Base-by-base conservation (phyloP, 768 basidiomycete genomes). In the Suillus spraguei region DNA sequence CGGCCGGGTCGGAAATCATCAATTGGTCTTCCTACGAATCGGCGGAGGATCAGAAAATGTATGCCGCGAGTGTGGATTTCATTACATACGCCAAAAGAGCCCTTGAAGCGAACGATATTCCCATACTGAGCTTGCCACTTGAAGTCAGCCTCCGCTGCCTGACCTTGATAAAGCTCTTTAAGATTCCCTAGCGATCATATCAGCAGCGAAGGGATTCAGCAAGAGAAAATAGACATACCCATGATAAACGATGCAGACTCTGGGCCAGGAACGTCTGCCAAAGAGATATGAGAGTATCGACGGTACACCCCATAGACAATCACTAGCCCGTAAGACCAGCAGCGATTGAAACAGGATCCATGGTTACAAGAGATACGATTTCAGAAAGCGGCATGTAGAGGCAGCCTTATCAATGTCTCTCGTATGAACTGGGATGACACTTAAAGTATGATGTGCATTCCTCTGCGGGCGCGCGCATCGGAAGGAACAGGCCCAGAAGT, bases 1-100 rank as follows among this genome's bases (percentile, higher is more conserved):
- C 83, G 65, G 85, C 84, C 5, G 82, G 78, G 68, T 85, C 84
- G 6, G 81, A 72, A 4, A 84, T 66, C 39, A 83, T 67, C 20
- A 85, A 78, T 33, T 78, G 74, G 61, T 83, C 78, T 65, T 77
- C 78, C 83, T 83, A 60, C 17, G 47, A 56, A 52, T 33, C 28
- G 59, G 24, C 66, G 63, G 33, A 53, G 33, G 22, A 38, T 44
- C n/a, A 59, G 42, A 24, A 42, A 72, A 72, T 61, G 46, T 10
- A 17, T 14, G 14, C 3, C 10, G n/a, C 16, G 20, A 9, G 32
- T 14, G n/a, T 28, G 42, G 5, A 56, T 20, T 59, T 16, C 24
- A 28, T 41, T 10, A 61, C 75, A 46, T 58, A 66, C 74, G 36
- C 75, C 70, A 47, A 77, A 66, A 16, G 70, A 46, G 4, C 65